Evolutionary conservation across 345 rosid species (phyloP).

Genomic region (Linum tenue): DNA sequence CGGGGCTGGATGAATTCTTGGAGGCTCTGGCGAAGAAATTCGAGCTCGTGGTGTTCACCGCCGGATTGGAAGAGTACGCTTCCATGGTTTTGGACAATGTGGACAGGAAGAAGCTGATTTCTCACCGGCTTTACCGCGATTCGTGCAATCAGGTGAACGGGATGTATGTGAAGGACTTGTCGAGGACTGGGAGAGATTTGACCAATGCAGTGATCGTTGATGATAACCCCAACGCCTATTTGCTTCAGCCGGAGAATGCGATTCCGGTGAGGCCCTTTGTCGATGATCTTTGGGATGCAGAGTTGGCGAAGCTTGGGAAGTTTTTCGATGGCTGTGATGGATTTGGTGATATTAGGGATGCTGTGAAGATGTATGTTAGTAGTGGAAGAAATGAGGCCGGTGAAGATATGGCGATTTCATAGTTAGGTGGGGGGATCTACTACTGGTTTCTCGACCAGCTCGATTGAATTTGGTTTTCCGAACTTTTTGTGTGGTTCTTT

Average conservation of each 20-base stretch:
- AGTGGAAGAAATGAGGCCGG: not conserved
- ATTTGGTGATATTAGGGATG: slow-evolving; percentile 64
- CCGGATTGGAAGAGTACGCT: slow-evolving; percentile 76
- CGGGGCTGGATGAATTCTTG: slow-evolving; percentile 69
- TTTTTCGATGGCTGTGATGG: slow-evolving; percentile 46
- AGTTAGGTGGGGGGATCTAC: not conserved
- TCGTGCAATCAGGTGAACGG: slow-evolving; percentile 63
- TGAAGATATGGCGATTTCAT: not conserved
- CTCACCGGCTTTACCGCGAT: slow-evolving; percentile 61
- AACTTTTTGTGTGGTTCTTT: not conserved
- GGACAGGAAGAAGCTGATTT: slow-evolving; percentile 45
- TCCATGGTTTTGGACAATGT: slow-evolving; percentile 57
- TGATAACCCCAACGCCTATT: slow-evolving; percentile 69
- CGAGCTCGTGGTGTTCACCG: slow-evolving; percentile 81
- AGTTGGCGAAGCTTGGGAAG: slow-evolving; percentile 41
- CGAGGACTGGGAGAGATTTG: slow-evolving; percentile 55
- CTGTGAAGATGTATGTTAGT: slow-evolving; percentile 40
- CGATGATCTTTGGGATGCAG: slow-evolving; percentile 44
- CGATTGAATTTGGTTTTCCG: not conserved
- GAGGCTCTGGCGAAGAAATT: slow-evolving; percentile 39
- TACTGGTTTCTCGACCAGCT: no score
- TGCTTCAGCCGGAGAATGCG: slow-evolving; percentile 69
- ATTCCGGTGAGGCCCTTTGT: slow-evolving; percentile 58
- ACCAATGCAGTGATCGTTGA: slow-evolving; percentile 60
- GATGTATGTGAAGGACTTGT: slow-evolving; percentile 67